Conservation (phyloP, 345 rosid genomes). For the Sonneratia alba region DNA sequence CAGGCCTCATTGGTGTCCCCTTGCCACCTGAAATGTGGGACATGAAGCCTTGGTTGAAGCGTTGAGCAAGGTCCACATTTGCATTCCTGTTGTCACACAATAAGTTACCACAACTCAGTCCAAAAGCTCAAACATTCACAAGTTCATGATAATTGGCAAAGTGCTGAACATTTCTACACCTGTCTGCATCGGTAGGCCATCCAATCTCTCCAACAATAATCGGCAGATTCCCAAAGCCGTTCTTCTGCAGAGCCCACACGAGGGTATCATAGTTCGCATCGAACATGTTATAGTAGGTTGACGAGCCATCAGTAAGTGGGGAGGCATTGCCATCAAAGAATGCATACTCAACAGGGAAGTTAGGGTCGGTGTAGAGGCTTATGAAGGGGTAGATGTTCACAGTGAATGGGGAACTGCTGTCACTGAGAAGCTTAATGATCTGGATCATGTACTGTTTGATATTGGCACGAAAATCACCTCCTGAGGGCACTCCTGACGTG, state of each 20-base stretch:
- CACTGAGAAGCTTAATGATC: constrained; percentile 63
- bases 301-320: constrained; percentile 62
- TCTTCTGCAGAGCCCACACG: constrained; percentile 68
- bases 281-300: constrained; percentile 59
- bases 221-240: constrained; percentile 67
- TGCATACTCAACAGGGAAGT: constrained; percentile 83
- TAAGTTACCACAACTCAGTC: not conserved
- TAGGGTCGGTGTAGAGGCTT: constrained; percentile 62
- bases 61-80: constrained; percentile 53
- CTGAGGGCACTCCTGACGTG: constrained; percentile 46
- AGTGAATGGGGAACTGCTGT: constrained; percentile 59
- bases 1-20: constrained; percentile 79
- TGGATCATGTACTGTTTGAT: constrained; percentile 67
- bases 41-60: constrained; percentile 87
- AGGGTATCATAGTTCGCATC: constrained; percentile 90
- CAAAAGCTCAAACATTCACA: not conserved
- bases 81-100: constrained; percentile 31
- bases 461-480: constrained; percentile 78
- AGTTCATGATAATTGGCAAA: not conserved
- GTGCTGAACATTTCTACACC: not conserved
- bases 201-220: constrained; percentile 83
- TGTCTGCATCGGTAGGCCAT: constrained; percentile 93
- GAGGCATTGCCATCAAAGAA: constrained; percentile 68
- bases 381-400: constrained; percentile 92
- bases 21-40: constrained; percentile 56